A percentile compares a stretch with the other conserved stretches of the same genome.
phyloP scores from a whole-genome alignment of 2,329 filamentous ascomycete species.

The Cadophora gregata region DNA sequence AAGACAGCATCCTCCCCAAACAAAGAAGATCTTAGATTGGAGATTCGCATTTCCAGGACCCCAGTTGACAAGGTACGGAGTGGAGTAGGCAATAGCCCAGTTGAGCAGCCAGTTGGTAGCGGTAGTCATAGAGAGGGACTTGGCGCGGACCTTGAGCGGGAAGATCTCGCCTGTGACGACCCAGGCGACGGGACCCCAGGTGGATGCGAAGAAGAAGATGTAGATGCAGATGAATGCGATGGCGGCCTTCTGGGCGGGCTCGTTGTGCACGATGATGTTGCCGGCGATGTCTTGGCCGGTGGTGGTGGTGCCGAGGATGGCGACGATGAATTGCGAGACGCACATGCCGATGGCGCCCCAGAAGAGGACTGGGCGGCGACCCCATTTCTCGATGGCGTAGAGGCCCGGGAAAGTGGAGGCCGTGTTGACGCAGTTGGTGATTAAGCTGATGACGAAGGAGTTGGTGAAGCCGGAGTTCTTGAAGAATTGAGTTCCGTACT shows the following conservation, averaged over 20 bases:
- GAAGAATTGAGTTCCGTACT: slow-evolving; percentile 65
- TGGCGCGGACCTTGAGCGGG: slow-evolving; percentile 67
- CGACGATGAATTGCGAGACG: slow-evolving; percentile 64
- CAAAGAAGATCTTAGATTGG: slow-evolving; percentile 77
- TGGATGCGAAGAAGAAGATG: slow-evolving; percentile 77
- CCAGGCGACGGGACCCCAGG: slow-evolving; percentile 76
- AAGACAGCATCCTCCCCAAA: slow-evolving; percentile 77
- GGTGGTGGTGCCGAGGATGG: slow-evolving; percentile 62
- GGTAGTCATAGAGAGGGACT: slow-evolving; percentile 69
- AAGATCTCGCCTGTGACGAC: slow-evolving; percentile 68
- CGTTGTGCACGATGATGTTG: slow-evolving; percentile 55
- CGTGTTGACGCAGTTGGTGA: slow-evolving; percentile 69
- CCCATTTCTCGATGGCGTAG: slow-evolving; percentile 67
- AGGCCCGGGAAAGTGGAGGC: slow-evolving; percentile 67
- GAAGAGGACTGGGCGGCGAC: slow-evolving; percentile 68
- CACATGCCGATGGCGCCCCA: slow-evolving; percentile 72
- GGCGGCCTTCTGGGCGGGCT: slow-evolving; percentile 59
- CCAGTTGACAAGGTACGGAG: slow-evolving; percentile 79
- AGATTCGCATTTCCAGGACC: slow-evolving; percentile 75
- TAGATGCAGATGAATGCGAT: slow-evolving; percentile 72
- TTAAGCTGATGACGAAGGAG: slow-evolving; percentile 65
- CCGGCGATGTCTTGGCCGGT: slow-evolving; percentile 57
- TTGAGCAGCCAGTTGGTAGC: slow-evolving; percentile 76
- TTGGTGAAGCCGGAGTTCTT: slow-evolving; percentile 59
- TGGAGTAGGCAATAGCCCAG: slow-evolving; percentile 80